These are phyloP conservation scores for Syzygium malaccense DNA, from an alignment of 441 rosid species.

Conservation along the genomic window DNA sequence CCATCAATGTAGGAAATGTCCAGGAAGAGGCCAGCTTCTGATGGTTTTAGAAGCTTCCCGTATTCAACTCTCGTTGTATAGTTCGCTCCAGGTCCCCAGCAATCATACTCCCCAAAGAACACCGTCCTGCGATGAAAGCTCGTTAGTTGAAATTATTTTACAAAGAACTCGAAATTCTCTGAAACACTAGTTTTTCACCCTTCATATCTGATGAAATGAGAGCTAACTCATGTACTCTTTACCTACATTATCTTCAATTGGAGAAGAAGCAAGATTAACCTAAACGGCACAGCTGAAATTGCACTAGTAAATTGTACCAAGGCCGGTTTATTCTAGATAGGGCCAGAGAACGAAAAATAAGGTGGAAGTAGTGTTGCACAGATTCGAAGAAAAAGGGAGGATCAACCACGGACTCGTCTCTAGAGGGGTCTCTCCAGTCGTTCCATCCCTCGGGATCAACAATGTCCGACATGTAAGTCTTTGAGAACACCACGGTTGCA, in stretches of 20 bases:
- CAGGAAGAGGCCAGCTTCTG: conserved; percentile 46
- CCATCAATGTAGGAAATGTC: conserved; percentile 60
- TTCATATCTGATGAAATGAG: background rate
- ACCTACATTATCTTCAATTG: background rate
- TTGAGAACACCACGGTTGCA: conserved; percentile 60
- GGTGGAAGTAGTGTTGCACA: background rate
- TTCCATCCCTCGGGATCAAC: conserved; percentile 68
- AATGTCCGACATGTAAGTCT: conserved; percentile 51
- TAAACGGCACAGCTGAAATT: background rate
- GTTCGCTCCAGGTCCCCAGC: conserved; percentile 65
- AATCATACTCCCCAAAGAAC: conserved; percentile 58
- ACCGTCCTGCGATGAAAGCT: conserved; percentile 37
- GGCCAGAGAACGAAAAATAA: background rate
- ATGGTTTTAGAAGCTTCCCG: conserved; percentile 41
- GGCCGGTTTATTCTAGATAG: background rate
- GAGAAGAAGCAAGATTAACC: background rate
- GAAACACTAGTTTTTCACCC: background rate
- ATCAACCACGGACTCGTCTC: conserved; percentile 46
- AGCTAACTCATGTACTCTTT: background rate
- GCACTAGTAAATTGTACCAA: background rate
- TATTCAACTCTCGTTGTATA: conserved; percentile 31
- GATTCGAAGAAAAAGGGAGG: background rate
- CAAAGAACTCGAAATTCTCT: background rate
- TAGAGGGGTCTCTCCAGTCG: conserved; percentile 52
- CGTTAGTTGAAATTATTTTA: background rate